Base-by-base conservation (phyloP, 1,284 basidiomycete genomes). In the Cutaneotrichosporon dermatis region DNA sequence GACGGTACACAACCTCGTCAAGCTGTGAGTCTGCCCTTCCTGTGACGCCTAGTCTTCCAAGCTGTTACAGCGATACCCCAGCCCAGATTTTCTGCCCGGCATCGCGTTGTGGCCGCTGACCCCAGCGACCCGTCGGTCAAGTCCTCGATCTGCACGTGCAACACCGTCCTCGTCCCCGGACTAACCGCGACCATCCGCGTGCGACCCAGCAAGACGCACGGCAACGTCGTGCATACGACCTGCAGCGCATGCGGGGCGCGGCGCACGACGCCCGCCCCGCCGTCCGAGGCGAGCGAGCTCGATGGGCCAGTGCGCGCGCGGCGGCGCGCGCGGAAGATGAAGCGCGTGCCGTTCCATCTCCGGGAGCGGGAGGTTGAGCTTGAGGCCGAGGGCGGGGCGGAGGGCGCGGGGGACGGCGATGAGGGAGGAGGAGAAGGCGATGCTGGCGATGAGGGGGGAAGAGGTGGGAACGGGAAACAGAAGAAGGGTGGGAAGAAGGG, bases 1-100 rank as follows among this genome's bases (percentile, higher is more conserved):
- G 70, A 66, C 64, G 1, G 69, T 67, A 4, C 75, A 76, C 59
- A 75, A 69, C 56, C 72, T 73, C 57, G 58, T 76, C 44, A 75
- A 75, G 49, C 56, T 73, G 75, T 75, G 43, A 58, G 74, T 62
- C 9, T 25, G 25, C 25, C 25, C 25, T 25, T 25, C 25, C 25
- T 25, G 25, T 25, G 25, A 25, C 25, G 25, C 25, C 25, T 25
- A 25, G 25, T 25, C 25, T 25, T 25, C 25, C 25, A 25, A 25
- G 25, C 25, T 25, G 25, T 25, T 25, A 25, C 25, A 25, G 25
- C 25, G 25, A 25, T 25, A 25, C 25, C 25, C 25, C 25, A 25
- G 25, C 25, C 25, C 25, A 25, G 25, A 25, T 25, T 25, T 25
- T 3, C 25, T 25, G 25, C 25, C 25, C 25, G 25, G 25, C 25